A percentile compares a stretch with the other conserved stretches of the same genome.
Conservation (phyloP, 768 basidiomycete species). For the Agaricus subrufescens region DNA sequence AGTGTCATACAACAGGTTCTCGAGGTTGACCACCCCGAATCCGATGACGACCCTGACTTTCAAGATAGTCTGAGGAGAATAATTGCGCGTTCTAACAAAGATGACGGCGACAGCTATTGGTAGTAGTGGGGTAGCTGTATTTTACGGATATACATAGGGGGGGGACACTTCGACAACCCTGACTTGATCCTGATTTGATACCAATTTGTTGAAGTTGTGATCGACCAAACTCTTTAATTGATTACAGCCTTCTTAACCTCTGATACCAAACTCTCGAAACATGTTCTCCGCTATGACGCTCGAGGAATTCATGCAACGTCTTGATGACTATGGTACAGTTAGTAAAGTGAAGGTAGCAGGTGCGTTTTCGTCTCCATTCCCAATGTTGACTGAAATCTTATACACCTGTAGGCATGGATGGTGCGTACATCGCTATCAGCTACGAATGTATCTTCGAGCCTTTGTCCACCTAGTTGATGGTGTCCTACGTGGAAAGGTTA, state of each 20-base stretch:
- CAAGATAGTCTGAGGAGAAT: constrained; percentile 9
- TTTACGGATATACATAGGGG: no score
- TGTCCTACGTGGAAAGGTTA: constrained; percentile 90
- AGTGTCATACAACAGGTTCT: not conserved
- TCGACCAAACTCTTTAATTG: not conserved
- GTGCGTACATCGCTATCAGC: constrained; percentile 27
- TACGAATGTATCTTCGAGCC: not conserved
- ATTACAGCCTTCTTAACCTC: not conserved
- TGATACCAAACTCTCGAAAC: not conserved
- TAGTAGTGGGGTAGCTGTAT: not conserved
- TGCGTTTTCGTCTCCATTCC: constrained; percentile 27
- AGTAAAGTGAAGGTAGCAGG: constrained; percentile 96
- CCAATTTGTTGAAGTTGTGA: no score
- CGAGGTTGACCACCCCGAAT: not conserved
- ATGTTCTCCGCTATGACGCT: constrained; percentile 24
- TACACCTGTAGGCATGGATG: constrained; percentile 50
- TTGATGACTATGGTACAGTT: no score
- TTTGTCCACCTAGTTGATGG: constrained; percentile 67
- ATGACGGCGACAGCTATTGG: not conserved
- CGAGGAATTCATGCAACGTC: no score
- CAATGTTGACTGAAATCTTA: constrained; percentile 1
- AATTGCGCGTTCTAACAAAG: not conserved
- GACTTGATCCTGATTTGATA: no score
- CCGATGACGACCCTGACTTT: constrained; percentile 7
- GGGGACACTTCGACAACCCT: no score